Percentiles rank a stretch among this genome's conserved stretches.
Conservation (phyloP, 2,329 filamentous ascomycete species). For the Xylaria sp. region DNA sequence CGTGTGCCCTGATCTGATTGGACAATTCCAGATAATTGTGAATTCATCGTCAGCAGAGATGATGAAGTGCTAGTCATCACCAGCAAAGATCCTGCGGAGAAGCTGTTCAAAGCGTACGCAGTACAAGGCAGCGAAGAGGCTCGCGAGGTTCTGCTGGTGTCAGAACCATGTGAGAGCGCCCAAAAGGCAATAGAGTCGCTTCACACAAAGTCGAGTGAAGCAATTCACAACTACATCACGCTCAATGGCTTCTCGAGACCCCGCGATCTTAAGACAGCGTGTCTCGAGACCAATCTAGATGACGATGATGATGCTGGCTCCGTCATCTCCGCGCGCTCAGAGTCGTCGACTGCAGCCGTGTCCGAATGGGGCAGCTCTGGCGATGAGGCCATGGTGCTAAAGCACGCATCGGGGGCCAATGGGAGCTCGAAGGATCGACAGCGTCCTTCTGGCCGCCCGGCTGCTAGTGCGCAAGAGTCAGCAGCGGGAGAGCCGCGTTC, state of each 20-base stretch:
- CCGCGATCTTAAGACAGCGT: slow-evolving; percentile 37
- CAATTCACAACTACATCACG: slow-evolving; percentile 44
- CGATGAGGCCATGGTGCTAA: slow-evolving; percentile 40
- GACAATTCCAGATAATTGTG: slow-evolving; percentile 47
- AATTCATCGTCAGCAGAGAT: slow-evolving; percentile 46
- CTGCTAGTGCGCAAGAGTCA: slow-evolving; percentile 18
- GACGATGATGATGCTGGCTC: slow-evolving; percentile 44
- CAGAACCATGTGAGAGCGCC: slow-evolving; percentile 38
- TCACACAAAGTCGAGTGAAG: slow-evolving; percentile 47
- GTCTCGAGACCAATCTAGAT: slow-evolving; percentile 30
- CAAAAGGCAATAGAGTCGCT: slow-evolving; percentile 46
- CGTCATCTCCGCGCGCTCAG: slow-evolving; percentile 43
- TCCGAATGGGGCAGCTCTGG: slow-evolving; percentile 47
- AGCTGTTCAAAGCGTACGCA: slow-evolving; percentile 45
- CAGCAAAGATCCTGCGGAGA: slow-evolving; percentile 39
- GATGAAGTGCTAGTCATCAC: slow-evolving; percentile 46
- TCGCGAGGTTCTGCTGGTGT: slow-evolving; percentile 44
- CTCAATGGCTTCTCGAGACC: slow-evolving; percentile 46
- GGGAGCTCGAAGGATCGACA: slow-evolving; percentile 18
- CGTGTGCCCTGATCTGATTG: slow-evolving; percentile 20
- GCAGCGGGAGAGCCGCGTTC: slow-evolving; percentile 13
- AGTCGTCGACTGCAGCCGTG: slow-evolving; percentile 42
- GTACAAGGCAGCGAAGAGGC: slow-evolving; percentile 41
- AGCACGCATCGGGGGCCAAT: neutral
- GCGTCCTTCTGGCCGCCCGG: slow-evolving; percentile 11